Conservation (phyloP, 1,139 yeast species). For the Taphrina sp. region DNA sequence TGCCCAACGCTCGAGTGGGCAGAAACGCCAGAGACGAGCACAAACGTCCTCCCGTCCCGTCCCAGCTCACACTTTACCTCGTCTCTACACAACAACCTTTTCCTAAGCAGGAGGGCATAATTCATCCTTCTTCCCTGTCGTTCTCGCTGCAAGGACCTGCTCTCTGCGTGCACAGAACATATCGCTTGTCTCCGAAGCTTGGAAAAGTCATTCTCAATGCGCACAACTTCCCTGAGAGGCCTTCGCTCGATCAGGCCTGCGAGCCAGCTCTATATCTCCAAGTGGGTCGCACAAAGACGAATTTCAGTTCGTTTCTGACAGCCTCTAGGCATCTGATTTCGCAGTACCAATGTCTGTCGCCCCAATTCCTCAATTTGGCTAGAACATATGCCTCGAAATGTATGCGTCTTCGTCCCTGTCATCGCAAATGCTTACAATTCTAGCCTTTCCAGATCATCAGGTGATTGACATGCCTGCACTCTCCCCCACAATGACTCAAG, state of each 20-base stretch:
- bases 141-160: too few relatives aligned
- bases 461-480: constrained; percentile 87
- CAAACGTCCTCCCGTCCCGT: too few relatives aligned
- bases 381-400: constrained; percentile 44
- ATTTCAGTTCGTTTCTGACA: constrained; percentile 8
- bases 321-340: constrained; percentile 3
- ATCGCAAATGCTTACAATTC: background rate
- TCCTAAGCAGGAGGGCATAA: too few relatives aligned
- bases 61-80: too few relatives aligned
- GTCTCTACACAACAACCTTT: too few relatives aligned
- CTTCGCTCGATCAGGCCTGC: constrained; percentile 22
- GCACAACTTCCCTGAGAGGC: constrained; percentile 25
- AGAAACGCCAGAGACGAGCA: too few relatives aligned
- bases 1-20: too few relatives aligned
- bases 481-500: constrained; percentile 98
- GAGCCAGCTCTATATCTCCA: constrained; percentile 4
- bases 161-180: too few relatives aligned
- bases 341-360: constrained; percentile 15
- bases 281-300: constrained; percentile 7
- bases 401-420: constrained; percentile 26
- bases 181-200: too few relatives aligned
- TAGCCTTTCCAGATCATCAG: constrained; percentile 55
- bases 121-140: too few relatives aligned
- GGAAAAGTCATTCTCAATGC: background rate
- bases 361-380: constrained; percentile 22